phyloP scores from a whole-genome alignment of 805 yeast species.

The Debaryomyces hansenii region DNA sequence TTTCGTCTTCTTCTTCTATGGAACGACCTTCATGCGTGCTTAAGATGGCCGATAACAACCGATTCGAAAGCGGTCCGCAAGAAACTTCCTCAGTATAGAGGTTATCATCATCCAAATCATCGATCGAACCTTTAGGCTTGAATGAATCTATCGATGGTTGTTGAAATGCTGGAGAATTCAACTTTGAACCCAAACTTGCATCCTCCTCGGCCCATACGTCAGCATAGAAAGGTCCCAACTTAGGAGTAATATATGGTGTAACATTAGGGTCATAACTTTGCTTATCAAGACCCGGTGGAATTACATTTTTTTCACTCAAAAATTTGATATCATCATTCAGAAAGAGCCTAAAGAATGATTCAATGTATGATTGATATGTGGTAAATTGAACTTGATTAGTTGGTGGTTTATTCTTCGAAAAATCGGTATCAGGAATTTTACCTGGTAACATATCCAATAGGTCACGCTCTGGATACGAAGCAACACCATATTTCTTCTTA shows the following conservation, averaged over 20 bases:
- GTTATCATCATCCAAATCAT: conserved; percentile 55
- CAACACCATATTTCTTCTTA: conserved; percentile 79
- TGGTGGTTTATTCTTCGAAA: conserved; percentile 68
- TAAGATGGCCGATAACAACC: conserved; percentile 79
- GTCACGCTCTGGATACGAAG: conserved; percentile 83
- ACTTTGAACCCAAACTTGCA: conserved; percentile 40
- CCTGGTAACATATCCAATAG: conserved; percentile 81
- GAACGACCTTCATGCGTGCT: conserved; percentile 38
- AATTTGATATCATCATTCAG: conserved; percentile 80
- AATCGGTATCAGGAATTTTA: conserved; percentile 80
- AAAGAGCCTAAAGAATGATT: conserved; percentile 77
- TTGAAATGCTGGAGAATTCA: conserved; percentile 47
- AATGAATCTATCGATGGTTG: conserved; percentile 44
- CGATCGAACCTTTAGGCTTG: conserved; percentile 61
- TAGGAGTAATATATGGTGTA: conserved; percentile 79
- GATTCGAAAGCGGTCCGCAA: conserved; percentile 87
- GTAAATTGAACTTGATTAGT: conserved; percentile 89
- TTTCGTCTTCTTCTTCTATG: conserved; percentile 24
- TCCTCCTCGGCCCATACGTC: conserved; percentile 90
- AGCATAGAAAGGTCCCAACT: conserved; percentile 77
- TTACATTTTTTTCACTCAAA: conserved; percentile 58
- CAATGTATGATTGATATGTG: conserved; percentile 82
- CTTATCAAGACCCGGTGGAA: conserved; percentile 51
- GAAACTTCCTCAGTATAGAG: conserved; percentile 75
- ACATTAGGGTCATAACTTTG: conserved; percentile 60